Evolutionary conservation across 305 asterid genomes (phyloP).

Genomic region (Fraxinus platypoda): DNA sequence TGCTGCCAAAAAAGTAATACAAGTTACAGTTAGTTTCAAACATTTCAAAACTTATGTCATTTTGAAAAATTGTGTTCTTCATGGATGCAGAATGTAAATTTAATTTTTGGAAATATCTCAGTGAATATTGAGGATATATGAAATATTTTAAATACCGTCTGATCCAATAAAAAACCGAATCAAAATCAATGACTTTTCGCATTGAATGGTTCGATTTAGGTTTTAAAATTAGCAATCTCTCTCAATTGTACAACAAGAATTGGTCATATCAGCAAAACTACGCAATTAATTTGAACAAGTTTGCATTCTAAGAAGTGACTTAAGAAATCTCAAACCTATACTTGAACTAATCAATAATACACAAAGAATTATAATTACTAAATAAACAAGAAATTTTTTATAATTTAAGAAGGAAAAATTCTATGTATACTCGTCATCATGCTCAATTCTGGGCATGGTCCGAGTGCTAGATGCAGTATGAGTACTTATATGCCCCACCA

Average conservation of each 20-base stretch:
- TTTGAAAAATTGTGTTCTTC: not conserved
- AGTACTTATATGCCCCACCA: conserved; percentile 94
- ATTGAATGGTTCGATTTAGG: not conserved
- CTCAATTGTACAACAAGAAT: conserved; percentile 23
- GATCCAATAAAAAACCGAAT: not conserved
- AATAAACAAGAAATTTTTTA: not conserved
- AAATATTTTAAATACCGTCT: not conserved
- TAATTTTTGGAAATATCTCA: not conserved
- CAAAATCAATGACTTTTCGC: not conserved
- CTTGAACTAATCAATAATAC: conserved; percentile 19
- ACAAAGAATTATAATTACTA: conserved; percentile 23
- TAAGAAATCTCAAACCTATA: conserved; percentile 12
- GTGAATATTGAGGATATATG: not conserved
- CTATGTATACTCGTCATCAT: conserved; percentile 39
- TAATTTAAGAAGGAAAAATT: not conserved
- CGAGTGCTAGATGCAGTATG: conserved; percentile 65
- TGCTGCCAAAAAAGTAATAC: not conserved
- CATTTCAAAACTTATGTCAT: not conserved
- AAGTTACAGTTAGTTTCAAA: not conserved
- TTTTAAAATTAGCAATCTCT: not conserved
- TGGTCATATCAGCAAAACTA: conserved; percentile 29
- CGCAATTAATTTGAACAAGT: conserved; percentile 2
- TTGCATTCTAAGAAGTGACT: conserved; percentile 5
- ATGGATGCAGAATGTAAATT: not conserved
- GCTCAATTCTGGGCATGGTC: conserved; percentile 66